Conservation (phyloP, 2,329 filamentous ascomycete species). For the Exophiala sp. region DNA sequence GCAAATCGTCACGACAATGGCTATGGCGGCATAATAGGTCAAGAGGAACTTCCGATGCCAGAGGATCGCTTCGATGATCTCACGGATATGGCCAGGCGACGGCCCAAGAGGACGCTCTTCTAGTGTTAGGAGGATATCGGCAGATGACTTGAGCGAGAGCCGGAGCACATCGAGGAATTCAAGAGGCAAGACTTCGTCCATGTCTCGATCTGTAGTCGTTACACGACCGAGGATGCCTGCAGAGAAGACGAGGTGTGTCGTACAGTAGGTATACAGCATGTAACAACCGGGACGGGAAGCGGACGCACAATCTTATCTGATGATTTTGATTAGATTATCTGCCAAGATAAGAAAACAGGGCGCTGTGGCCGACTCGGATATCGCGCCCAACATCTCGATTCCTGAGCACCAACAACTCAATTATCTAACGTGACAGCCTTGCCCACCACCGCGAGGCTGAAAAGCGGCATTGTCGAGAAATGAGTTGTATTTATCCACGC, state of each 20-base stretch:
- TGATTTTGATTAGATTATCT: background rate
- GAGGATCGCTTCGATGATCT: slow-evolving; percentile 20
- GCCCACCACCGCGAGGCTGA: background rate
- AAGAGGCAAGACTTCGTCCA: slow-evolving; percentile 6
- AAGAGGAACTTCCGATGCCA: slow-evolving; percentile 25
- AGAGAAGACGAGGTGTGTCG: background rate
- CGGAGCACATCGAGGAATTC: slow-evolving; percentile 8
- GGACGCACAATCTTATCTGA: background rate
- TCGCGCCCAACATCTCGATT: background rate
- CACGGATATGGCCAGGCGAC: slow-evolving; percentile 13
- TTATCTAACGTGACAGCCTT: too few species aligned
- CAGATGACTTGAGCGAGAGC: slow-evolving; percentile 10
- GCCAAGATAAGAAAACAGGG: background rate
- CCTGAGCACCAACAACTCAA: background rate
- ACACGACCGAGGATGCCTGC: background rate
- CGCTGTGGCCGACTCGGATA: background rate
- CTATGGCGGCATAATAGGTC: slow-evolving; percentile 21
- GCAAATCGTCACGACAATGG: slow-evolving; percentile 4
- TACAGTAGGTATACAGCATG: background rate
- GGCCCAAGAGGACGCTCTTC: slow-evolving; percentile 6
- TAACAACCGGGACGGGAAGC: too few species aligned
- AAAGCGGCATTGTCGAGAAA: background rate
- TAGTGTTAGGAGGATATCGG: slow-evolving; percentile 9
- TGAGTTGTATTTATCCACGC: too few species aligned
- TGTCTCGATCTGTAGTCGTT: slow-evolving; percentile 4